phyloP scores from a whole-genome alignment of 1,139 yeast genomes.

The Suhomyces bokatorum region DNA sequence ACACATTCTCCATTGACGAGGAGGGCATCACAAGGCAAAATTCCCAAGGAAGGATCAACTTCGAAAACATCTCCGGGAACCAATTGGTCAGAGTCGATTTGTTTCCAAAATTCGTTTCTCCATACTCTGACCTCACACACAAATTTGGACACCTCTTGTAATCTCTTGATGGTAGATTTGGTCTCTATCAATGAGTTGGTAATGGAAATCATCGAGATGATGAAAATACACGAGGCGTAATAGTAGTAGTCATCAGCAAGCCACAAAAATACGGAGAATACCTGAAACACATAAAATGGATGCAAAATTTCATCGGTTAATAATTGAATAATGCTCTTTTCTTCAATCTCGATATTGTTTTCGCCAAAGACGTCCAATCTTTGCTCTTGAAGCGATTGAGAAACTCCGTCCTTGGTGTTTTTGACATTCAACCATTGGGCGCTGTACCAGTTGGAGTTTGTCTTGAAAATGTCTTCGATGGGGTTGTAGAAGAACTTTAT shows the following conservation, averaged over 20 bases:
- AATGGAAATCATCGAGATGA: slow-evolving; percentile 81
- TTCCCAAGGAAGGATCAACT: slow-evolving; percentile 74
- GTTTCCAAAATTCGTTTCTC: slow-evolving; percentile 93
- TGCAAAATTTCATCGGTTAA: slow-evolving; percentile 86
- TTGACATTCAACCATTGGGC: slow-evolving; percentile 64
- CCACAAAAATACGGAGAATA: slow-evolving; percentile 90
- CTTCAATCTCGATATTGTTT: slow-evolving; percentile 74
- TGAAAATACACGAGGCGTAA: slow-evolving; percentile 88
- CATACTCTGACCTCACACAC: slow-evolving; percentile 84
- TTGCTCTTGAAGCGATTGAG: slow-evolving; percentile 66
- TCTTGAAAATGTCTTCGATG: slow-evolving; percentile 76
- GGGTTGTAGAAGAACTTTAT: slow-evolving; percentile 83
- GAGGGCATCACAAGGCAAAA: slow-evolving; percentile 87
- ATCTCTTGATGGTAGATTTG: slow-evolving; percentile 66
- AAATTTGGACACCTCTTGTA: slow-evolving; percentile 72
- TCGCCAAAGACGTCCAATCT: slow-evolving; percentile 73
- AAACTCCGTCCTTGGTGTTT: slow-evolving; percentile 66
- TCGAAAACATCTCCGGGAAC: slow-evolving; percentile 97
- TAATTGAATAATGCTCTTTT: slow-evolving; percentile 64
- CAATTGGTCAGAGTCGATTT: slow-evolving; percentile 71
- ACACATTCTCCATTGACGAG: slow-evolving; percentile 89
- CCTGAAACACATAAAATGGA: slow-evolving; percentile 92
- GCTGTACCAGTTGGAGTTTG: slow-evolving; percentile 88
- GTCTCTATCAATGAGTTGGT: slow-evolving; percentile 83
- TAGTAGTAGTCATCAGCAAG: slow-evolving; percentile 87